Percentiles rank a stretch among this genome's conserved stretches.
Evolutionary conservation across 257 asterid species (phyloP).

Genomic region (Capsicum baccatum): DNA sequence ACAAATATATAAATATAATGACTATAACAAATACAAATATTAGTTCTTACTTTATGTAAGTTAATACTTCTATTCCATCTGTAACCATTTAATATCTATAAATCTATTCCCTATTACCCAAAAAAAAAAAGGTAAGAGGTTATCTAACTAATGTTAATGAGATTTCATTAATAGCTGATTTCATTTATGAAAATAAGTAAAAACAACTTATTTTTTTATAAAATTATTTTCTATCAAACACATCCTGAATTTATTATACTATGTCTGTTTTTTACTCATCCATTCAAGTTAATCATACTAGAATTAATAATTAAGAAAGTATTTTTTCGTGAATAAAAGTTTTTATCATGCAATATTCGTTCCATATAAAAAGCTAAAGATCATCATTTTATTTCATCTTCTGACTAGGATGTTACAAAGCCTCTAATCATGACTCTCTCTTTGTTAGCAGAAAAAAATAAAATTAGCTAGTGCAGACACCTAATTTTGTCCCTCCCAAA

Average conservation of each 20-base stretch:
- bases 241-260: background rate
- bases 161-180: too few species aligned
- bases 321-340: background rate
- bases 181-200: too few species aligned
- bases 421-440: background rate
- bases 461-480: background rate
- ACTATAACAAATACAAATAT: background rate
- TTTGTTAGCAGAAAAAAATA: background rate
- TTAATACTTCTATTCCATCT: too few species aligned
- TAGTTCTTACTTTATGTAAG: background rate
- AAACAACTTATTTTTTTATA: too few species aligned
- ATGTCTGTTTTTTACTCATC: background rate
- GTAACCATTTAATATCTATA: too few species aligned
- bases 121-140: too few species aligned
- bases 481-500: too few species aligned
- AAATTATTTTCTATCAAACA: too few species aligned
- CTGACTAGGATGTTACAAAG: background rate
- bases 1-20: background rate
- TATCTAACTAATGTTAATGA: too few species aligned
- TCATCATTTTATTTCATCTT: background rate
- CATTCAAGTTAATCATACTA: background rate
- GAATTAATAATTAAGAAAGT: background rate
- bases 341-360: background rate
- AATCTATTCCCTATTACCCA: too few species aligned
- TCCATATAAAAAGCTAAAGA: background rate